A percentile compares a stretch with the other conserved stretches of the same genome.
Conservation (phyloP, 768 basidiomycete genomes). For the Trametes sanguinea region DNA sequence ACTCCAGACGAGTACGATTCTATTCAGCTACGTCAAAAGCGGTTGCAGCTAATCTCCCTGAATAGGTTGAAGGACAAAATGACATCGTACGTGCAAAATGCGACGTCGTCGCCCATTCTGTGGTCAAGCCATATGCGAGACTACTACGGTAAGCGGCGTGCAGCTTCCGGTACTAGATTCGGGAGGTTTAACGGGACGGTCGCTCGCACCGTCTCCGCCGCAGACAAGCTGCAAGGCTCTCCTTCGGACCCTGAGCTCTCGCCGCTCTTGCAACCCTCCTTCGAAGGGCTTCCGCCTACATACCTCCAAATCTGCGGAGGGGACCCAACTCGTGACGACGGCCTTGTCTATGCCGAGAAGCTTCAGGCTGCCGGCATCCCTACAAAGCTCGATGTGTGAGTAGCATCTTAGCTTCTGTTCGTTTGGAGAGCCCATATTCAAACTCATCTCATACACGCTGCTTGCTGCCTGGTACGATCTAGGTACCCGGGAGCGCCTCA, state of each 20-base stretch:
- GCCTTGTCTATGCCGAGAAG: slow-evolving; percentile 28
- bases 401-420: neutral
- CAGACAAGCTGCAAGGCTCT: slow-evolving; percentile 1
- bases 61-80: neutral
- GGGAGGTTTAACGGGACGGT: too few species aligned
- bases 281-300: slow-evolving; percentile 24
- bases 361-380: slow-evolving; percentile 27
- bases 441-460: too few species aligned
- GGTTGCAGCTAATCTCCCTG: too few species aligned
- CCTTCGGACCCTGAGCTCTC: slow-evolving; percentile 16
- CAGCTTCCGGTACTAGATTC: too few species aligned
- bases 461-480: neutral
- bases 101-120: neutral
- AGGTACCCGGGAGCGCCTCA: slow-evolving; percentile 10
- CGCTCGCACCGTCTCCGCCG: neutral
- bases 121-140: neutral
- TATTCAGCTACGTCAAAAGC: neutral
- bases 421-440: too few species aligned
- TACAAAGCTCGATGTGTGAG: slow-evolving; percentile 30
- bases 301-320: slow-evolving; percentile 30
- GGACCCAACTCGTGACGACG: slow-evolving; percentile 34
- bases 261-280: slow-evolving; percentile 26
- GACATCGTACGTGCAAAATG: neutral
- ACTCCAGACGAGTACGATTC: slow-evolving; percentile 26
- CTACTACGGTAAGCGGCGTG: slow-evolving; percentile 1